Conservation (phyloP, 2,329 filamentous ascomycete species). For the Hortaea sp. region DNA sequence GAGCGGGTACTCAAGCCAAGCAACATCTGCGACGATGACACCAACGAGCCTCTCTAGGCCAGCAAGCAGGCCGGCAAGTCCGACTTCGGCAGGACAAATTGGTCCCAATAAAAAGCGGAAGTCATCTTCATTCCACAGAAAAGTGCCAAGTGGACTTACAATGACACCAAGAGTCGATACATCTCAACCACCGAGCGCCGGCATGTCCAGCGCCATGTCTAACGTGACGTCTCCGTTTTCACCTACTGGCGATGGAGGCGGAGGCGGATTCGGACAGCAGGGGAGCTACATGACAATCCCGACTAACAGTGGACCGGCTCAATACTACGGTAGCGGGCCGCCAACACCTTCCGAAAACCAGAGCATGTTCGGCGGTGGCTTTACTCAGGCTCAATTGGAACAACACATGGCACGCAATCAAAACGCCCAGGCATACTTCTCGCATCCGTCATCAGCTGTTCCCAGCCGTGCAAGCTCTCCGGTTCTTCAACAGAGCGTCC, state of each 20-base stretch:
- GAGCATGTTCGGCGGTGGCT: conserved; percentile 12
- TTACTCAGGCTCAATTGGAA: conserved; percentile 12
- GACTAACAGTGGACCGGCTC: conserved; percentile 17
- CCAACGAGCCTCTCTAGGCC: conserved; percentile 61
- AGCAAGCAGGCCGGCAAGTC: conserved; percentile 51
- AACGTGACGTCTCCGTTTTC: conserved; percentile 23
- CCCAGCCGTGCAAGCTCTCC: conserved; percentile 71
- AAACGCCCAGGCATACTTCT: conserved; percentile 20
- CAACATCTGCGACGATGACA: conserved; percentile 40
- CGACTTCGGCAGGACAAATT: conserved; percentile 35
- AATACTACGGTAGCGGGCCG: conserved; percentile 22
- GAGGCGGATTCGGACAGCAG: conserved; percentile 1
- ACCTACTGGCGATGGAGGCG: conserved; percentile 29
- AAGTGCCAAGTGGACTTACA: conserved; percentile 61
- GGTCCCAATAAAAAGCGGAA: conserved; percentile 77
- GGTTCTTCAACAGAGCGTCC: conserved; percentile 28
- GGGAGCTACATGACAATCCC: conserved; percentile 25
- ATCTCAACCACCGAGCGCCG: conserved; percentile 20
- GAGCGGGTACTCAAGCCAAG: conserved; percentile 23
- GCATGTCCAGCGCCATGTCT: conserved; percentile 19
- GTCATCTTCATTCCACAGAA: conserved; percentile 37
- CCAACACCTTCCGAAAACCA: conserved; percentile 21
- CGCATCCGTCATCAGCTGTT: conserved; percentile 21
- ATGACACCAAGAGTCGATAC: conserved; percentile 72
- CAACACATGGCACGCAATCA: conserved; percentile 13